These are phyloP conservation scores for Schizochytrium sp. DNA, from an alignment of 108 stramenopile species.

Conservation along the genomic window DNA sequence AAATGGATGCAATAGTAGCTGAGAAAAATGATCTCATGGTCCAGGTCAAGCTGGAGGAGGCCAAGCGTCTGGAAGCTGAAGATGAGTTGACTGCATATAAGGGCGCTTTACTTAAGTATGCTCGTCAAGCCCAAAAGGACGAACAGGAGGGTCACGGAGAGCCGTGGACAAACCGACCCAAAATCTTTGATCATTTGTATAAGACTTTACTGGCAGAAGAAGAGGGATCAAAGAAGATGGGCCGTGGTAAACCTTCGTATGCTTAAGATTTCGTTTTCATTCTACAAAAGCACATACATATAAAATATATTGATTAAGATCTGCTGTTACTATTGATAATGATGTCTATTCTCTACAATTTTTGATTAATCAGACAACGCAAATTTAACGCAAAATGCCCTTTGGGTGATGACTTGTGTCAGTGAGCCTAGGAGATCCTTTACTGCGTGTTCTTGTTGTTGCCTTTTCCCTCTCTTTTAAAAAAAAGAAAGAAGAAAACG, in stretches of 20 bases:
- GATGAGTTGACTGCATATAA: slow-evolving; percentile 50
- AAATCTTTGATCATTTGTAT: slow-evolving; percentile 56
- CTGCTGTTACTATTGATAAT: not conserved
- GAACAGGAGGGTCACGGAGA: slow-evolving; percentile 40
- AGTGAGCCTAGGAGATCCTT: too few species aligned
- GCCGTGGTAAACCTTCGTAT: not conserved
- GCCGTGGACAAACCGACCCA: slow-evolving; percentile 51
- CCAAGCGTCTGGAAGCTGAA: slow-evolving; percentile 48
- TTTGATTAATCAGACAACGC: not conserved
- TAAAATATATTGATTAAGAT: too few species aligned
- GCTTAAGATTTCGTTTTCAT: not conserved
- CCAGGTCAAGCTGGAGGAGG: slow-evolving; percentile 54
- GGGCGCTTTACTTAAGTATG: slow-evolving; percentile 20
- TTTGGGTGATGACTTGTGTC: too few species aligned
- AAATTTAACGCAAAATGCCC: not conserved
- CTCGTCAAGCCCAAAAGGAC: slow-evolving; percentile 48
- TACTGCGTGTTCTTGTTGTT: too few species aligned
- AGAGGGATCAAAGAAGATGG: not conserved
- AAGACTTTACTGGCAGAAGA: slow-evolving; percentile 38
- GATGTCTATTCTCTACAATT: not conserved
- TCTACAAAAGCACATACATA: not conserved
- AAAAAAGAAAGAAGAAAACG: too few species aligned
- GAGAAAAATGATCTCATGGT: slow-evolving; percentile 59
- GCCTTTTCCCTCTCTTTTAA: too few species aligned
- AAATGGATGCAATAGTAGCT: slow-evolving; percentile 25